Percentiles rank a stretch among this genome's conserved stretches.
These are phyloP conservation scores for Exophiala lecanii-corni DNA, from an alignment of 2,329 filamentous ascomycete species.

Conservation along the genomic window DNA sequence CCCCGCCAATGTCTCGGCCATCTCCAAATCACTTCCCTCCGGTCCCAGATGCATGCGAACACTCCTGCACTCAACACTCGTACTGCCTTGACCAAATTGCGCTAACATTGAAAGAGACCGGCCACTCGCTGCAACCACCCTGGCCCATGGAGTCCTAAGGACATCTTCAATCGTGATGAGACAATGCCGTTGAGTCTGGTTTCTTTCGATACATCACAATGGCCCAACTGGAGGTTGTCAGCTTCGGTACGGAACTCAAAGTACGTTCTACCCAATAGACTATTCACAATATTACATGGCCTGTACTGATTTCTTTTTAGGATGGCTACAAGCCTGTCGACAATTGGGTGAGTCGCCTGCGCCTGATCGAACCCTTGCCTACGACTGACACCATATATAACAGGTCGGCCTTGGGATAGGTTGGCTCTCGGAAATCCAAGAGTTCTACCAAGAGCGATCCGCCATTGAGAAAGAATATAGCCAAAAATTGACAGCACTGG, in stretches of 20 bases:
- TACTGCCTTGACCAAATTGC: not conserved
- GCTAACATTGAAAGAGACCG: conserved; percentile 10
- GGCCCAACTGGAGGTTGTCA: conserved; percentile 26
- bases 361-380: conserved; percentile 7
- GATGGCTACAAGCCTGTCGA: conserved; percentile 97
- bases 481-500: conserved; percentile 76
- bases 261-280: conserved; percentile 43
- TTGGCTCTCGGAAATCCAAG: conserved; percentile 95
- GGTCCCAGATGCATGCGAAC: conserved; percentile 4
- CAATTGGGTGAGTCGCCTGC: conserved; percentile 60
- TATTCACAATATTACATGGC: not conserved
- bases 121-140: not conserved
- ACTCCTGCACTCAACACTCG: not conserved
- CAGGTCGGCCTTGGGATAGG: conserved; percentile 76
- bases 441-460: conserved; percentile 93
- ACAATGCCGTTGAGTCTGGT: conserved; percentile 11
- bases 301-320: conserved; percentile 43
- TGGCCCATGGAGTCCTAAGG: not conserved
- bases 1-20: conserved; percentile 9
- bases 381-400: not conserved
- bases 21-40: not conserved
- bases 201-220: conserved; percentile 15
- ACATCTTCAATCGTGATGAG: conserved; percentile 1
- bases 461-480: conserved; percentile 96
- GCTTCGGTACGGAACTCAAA: conserved; percentile 90